Evolutionary conservation across 2,329 filamentous ascomycete genomes (phyloP).

Genomic region (Cytospora schulzeri): DNA sequence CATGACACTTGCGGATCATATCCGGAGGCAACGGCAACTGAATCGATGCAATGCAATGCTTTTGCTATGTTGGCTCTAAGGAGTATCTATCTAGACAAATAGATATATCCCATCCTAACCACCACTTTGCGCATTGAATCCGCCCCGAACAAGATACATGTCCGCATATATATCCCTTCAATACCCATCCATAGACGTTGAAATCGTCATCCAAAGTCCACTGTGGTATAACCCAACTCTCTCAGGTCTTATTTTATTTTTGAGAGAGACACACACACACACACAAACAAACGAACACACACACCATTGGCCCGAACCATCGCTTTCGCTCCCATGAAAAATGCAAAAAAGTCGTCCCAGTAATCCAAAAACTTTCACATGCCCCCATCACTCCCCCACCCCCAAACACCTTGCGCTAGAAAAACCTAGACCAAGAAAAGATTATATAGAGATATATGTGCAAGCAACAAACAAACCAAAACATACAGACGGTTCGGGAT

Average conservation of each 20-base stretch:
- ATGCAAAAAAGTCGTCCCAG: conserved; percentile 9
- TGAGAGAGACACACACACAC: too few species aligned
- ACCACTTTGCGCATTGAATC: not conserved
- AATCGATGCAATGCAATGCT: too few species aligned
- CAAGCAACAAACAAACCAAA: too few species aligned
- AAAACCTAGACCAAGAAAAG: not conserved
- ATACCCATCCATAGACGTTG: not conserved
- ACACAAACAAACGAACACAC: too few species aligned
- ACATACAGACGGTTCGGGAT: not conserved
- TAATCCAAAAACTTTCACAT: not conserved
- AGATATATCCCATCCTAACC: not conserved
- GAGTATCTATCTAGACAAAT: too few species aligned
- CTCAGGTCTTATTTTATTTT: not conserved
- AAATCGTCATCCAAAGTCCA: not conserved
- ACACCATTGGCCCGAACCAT: not conserved
- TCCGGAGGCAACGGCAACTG: not conserved
- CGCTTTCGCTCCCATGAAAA: not conserved
- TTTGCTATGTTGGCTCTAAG: not conserved
- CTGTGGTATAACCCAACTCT: not conserved
- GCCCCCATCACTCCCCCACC: too few species aligned
- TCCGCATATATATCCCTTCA: not conserved
- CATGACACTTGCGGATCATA: not conserved
- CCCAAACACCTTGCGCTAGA: conserved; percentile 23
- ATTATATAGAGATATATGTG: not conserved
- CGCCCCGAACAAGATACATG: not conserved